Base-by-base conservation (phyloP, 2,329 filamentous ascomycete species). In the Alternaria arbusti region DNA sequence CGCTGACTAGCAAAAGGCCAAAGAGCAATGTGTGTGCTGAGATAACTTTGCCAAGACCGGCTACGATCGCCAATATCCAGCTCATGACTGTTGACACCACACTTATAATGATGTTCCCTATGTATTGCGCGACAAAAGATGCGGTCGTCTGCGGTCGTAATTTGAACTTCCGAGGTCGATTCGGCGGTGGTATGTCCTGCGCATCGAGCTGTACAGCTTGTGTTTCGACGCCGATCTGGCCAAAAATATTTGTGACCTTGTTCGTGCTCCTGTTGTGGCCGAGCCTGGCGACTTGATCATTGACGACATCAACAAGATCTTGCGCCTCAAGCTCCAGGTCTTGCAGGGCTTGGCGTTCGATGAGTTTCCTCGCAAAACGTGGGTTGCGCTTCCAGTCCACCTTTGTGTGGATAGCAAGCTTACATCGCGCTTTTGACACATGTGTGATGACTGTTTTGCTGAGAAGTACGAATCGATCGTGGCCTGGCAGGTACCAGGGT, bases 401-500 rank as follows among this genome's bases (percentile, higher is more conserved):
- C 73, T 91, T 91, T 57, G 90, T 92, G 80, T 93, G 97, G 46
- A 98, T 88, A 25, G 94, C 91, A 59, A 99, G 87, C 82, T 96
- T 97, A 80, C 93, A 97, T 78, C 91, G 94, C 12, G 92, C 94
- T 81, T 98, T 98, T 56, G 93, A 90, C 64, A 95, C 87, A 75
- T 98, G 93, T 3, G 96, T 97, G 66, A 99, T 96, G 67, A 97
- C 93, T 66, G 97, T 89, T 80, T 97, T 97, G 69, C 89, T 95
- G 61, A 96, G 88, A 22, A 97, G 84, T 71, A 90, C 90, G 81
- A 98, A 97, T 55, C 89, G 87, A 52, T 89, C 85, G 57, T 90
- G 88, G 76, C 94, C 90, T 12, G 96, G 96, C 40, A 98, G 85
- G 82, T 97, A 93, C 93, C 93, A 97, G 0, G 89, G 88, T 0